Percentiles rank a stretch among this genome's conserved stretches.
These are phyloP conservation scores for Camelina sativa DNA, from an alignment of 345 rosid genomes.

Conservation along the genomic window DNA sequence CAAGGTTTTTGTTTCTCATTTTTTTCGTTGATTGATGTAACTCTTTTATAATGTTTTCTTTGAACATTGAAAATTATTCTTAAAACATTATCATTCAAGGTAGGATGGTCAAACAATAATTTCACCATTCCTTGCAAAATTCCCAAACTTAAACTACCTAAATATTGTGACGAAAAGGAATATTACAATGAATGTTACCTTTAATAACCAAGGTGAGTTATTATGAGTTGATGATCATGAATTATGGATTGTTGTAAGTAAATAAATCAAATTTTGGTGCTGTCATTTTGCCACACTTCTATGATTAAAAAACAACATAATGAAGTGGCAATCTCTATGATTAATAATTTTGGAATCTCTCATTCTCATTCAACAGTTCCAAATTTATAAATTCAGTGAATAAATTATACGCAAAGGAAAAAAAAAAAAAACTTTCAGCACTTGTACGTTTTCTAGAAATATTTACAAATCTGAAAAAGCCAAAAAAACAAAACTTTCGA, in stretches of 20 bases:
- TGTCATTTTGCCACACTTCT: slow-evolving; percentile 21
- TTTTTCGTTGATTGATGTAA: not conserved
- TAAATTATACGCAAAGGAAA: slow-evolving; percentile 1
- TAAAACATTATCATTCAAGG: not conserved
- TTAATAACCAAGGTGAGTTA: not conserved
- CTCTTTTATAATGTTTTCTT: not conserved
- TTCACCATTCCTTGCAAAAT: not conserved
- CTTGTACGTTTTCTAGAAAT: slow-evolving; percentile 19
- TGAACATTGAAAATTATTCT: slow-evolving; percentile 5
- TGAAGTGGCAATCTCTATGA: slow-evolving; percentile 35
- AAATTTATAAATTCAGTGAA: not conserved
- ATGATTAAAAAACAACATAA: slow-evolving; percentile 26
- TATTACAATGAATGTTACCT: not conserved
- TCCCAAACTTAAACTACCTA: not conserved
- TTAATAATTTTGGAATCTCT: slow-evolving; percentile 40
- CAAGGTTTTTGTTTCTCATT: not conserved
- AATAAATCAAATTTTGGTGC: not conserved
- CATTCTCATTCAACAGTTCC: slow-evolving; percentile 1
- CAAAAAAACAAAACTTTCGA: not conserved
- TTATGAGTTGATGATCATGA: not conserved
- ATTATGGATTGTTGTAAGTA: not conserved
- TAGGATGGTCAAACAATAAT: slow-evolving; percentile 31
- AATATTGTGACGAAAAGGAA: no score
- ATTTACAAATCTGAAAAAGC: slow-evolving; percentile 18
- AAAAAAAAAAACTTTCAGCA: not conserved